These are phyloP conservation scores for Cercospora berteroae DNA, from an alignment of 2,329 filamentous ascomycete species.

Conservation along the genomic window DNA sequence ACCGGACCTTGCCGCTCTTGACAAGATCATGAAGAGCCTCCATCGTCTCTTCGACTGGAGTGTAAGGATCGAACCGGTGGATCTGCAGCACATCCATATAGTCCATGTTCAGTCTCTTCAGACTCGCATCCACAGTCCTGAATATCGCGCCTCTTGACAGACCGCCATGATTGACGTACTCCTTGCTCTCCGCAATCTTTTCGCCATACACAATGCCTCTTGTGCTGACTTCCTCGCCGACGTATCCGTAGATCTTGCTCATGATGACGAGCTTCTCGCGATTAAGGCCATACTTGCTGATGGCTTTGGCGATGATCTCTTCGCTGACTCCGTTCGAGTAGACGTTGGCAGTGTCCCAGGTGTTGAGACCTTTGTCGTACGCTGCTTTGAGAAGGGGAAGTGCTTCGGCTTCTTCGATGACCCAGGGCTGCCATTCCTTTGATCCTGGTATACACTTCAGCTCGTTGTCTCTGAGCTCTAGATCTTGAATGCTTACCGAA, in stretches of 20 bases:
- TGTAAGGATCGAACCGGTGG: conserved; percentile 57
- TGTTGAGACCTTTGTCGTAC: conserved; percentile 62
- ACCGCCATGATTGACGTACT: conserved; percentile 51
- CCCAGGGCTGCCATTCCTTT: conserved; percentile 42
- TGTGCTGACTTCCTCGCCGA: conserved; percentile 35
- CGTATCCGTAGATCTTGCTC: conserved; percentile 60
- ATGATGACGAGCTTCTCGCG: conserved; percentile 64
- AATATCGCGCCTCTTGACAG: conserved; percentile 64
- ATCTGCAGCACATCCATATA: conserved; percentile 64
- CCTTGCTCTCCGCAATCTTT: conserved; percentile 14
- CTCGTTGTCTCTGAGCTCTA: not conserved
- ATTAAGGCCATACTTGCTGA: conserved; percentile 65
- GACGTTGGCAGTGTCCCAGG: conserved; percentile 57
- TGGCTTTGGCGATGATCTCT: conserved; percentile 63
- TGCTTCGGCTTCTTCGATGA: conserved; percentile 37
- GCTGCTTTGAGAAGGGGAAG: conserved; percentile 62
- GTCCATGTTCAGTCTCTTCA: conserved; percentile 52
- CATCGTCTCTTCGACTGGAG: conserved; percentile 61
- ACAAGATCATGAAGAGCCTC: conserved; percentile 56
- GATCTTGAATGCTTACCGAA: conserved; percentile 37
- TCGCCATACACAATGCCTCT: conserved; percentile 15
- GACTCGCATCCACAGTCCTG: conserved; percentile 60
- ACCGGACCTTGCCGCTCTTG: conserved; percentile 48
- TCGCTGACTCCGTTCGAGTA: conserved; percentile 66
- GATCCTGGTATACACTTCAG: conserved; percentile 41